These are phyloP conservation scores for Hypomontagnella monticulosa DNA, from an alignment of 495 filamentous ascomycete genomes.

Conservation along the genomic window DNA sequence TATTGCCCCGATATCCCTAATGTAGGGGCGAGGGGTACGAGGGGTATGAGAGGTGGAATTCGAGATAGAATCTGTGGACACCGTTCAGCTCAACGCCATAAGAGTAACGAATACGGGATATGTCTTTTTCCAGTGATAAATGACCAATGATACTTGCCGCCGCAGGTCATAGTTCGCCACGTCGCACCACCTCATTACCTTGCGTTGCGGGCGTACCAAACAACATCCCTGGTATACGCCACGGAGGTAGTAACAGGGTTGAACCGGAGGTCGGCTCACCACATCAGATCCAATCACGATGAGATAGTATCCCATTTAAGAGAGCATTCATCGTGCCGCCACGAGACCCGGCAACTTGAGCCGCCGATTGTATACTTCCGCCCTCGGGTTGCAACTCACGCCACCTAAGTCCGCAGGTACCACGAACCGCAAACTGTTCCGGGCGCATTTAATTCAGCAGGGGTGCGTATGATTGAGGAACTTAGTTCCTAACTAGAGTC, in stretches of 20 bases:
- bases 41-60: no score
- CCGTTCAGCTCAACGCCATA: no score
- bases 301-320: not conserved
- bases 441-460: not conserved
- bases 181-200: not conserved
- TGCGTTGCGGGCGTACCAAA: not conserved
- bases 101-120: no score
- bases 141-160: not conserved
- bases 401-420: not conserved
- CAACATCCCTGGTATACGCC: not conserved
- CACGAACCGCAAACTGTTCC: not conserved
- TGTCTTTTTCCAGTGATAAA: not conserved
- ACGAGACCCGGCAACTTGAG: slow-evolving; percentile 8
- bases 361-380: slow-evolving; percentile 25
- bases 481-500: no score
- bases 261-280: not conserved
- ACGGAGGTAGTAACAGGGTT: not conserved
- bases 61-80: no score
- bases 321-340: not conserved
- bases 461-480: no score
- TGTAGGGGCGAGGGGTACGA: no score
- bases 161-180: not conserved
- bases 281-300: slow-evolving; percentile 3
- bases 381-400: not conserved
- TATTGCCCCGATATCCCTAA: slow-evolving; percentile 12